Evolutionary conservation across 768 basidiomycete genomes (phyloP), one percentile per base, ranked within the genome.

Genomic region (Suillus cothurnatus): DNA sequence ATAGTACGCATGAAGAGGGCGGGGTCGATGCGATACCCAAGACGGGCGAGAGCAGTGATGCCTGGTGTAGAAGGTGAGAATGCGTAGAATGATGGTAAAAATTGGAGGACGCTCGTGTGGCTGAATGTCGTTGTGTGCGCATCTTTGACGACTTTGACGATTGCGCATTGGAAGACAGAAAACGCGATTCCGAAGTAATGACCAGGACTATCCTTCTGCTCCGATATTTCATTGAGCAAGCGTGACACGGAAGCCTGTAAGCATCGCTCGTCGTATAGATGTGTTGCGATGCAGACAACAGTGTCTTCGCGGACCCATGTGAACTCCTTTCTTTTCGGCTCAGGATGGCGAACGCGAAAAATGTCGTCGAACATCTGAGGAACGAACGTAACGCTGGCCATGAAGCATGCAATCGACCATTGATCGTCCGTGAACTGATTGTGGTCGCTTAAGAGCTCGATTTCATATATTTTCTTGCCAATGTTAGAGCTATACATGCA

Each of bases 1-100:
- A 28, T 11, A 34, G 21, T 21, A 39, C 38, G 32, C 34, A 4
- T 9, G 17, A 64, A 34, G 26, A 64, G 21, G 26, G 61, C 28
- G 6, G 41, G 41, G 26, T 64, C 60, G 17, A 23, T 36, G 19
- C n/a, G 62, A 36, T 58, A 31, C 7, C 47, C 62, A 34, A 62
- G 49, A 52, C 34, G 62, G n/a, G 50, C n/a, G 15, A 62, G 62
- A 34, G 62, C 62, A 19, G 62, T 63, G 26, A 59, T 63, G 50
- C 56, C 62, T 15, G 34, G 36, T 28, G 38, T 63, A 9, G 62
- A 60, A 23, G 57, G 62, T 17, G 32, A 28, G 19, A 38, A 2
- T 23, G 62, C 57, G 31, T 26, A 32, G 19, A 61, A 63, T 31
- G 58, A 61, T 21, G 55, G 62, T 15, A 63, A 14, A 32, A 63